phyloP scores from a whole-genome alignment of 2,329 filamentous ascomycete genomes.

The Calonectria naviculata region DNA sequence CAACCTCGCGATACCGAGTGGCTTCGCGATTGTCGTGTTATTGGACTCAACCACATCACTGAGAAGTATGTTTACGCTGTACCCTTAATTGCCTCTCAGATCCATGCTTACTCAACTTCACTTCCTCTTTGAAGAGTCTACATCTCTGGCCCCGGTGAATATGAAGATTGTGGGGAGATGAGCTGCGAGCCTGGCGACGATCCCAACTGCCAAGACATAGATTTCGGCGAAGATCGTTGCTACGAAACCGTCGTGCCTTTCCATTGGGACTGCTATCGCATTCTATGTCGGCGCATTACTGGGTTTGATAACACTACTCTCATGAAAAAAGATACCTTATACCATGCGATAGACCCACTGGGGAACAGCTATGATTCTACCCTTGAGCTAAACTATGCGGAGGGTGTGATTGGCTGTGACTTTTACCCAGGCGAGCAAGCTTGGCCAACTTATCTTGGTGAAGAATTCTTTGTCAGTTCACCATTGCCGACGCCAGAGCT shows the following conservation, averaged over 20 bases:
- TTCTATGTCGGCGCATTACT: neutral
- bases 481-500: neutral
- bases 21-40: neutral
- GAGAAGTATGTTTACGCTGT: neutral
- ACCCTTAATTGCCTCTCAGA: too few relatives aligned
- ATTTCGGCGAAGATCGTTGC: neutral
- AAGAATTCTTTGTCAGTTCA: neutral
- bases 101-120: neutral
- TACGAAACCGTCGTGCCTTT: constrained; percentile 1
- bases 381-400: neutral
- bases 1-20: neutral
- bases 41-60: neutral
- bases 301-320: neutral
- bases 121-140: neutral
- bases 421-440: neutral
- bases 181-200: neutral
- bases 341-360: neutral
- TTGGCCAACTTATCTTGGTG: neutral
- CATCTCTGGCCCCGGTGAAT: neutral
- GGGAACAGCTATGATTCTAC: neutral
- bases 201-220: neutral
- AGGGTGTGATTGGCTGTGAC: neutral
- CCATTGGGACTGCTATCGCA: constrained; percentile 8
- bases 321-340: neutral
- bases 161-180: neutral